Percentiles rank a stretch among this genome's conserved stretches.
These are phyloP conservation scores for Omphalotus guepiniiformis DNA, from an alignment of 768 basidiomycete genomes.

Conservation along the genomic window DNA sequence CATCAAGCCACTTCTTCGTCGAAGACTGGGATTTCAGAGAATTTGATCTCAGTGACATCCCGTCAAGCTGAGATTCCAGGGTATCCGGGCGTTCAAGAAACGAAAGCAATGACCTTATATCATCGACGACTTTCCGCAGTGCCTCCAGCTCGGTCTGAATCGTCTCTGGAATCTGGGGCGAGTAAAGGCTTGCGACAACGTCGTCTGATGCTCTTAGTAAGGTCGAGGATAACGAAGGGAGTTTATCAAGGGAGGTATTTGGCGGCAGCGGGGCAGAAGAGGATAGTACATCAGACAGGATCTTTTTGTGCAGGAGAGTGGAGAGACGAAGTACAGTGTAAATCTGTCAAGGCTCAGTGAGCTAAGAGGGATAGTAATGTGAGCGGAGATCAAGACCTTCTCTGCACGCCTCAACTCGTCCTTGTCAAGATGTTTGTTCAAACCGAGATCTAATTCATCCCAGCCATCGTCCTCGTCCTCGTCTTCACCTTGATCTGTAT, in stretches of 20 bases:
- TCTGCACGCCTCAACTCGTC: slow-evolving; percentile 54
- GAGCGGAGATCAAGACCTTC: slow-evolving; percentile 41
- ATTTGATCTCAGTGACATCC: slow-evolving; percentile 20
- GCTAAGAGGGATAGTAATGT: too few relatives aligned
- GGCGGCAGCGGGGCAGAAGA: slow-evolving; percentile 13
- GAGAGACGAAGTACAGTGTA: slow-evolving; percentile 56
- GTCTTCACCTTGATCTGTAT: slow-evolving; percentile 25
- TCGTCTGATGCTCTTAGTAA: slow-evolving; percentile 61
- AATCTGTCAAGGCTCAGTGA: slow-evolving; percentile 34
- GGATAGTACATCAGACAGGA: slow-evolving; percentile 48
- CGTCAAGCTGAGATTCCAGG: slow-evolving; percentile 27
- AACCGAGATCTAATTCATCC: slow-evolving; percentile 58
- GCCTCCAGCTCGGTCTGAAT: slow-evolving; percentile 36
- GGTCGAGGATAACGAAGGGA: slow-evolving; percentile 45
- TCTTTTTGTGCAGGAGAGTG: slow-evolving; percentile 57
- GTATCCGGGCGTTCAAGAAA: slow-evolving; percentile 18
- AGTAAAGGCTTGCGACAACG: slow-evolving; percentile 59
- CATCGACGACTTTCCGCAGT: slow-evolving; percentile 32
- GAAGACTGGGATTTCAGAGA: neutral
- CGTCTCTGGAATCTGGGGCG: slow-evolving; percentile 49
- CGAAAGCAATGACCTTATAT: slow-evolving; percentile 35
- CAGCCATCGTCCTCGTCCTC: slow-evolving; percentile 49
- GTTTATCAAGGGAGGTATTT: slow-evolving; percentile 40
- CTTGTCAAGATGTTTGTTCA: slow-evolving; percentile 38
- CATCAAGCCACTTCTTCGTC: slow-evolving; percentile 55